These are phyloP conservation scores for Lachnellula suecica DNA, from an alignment of 2,329 filamentous ascomycete genomes.

Conservation along the genomic window DNA sequence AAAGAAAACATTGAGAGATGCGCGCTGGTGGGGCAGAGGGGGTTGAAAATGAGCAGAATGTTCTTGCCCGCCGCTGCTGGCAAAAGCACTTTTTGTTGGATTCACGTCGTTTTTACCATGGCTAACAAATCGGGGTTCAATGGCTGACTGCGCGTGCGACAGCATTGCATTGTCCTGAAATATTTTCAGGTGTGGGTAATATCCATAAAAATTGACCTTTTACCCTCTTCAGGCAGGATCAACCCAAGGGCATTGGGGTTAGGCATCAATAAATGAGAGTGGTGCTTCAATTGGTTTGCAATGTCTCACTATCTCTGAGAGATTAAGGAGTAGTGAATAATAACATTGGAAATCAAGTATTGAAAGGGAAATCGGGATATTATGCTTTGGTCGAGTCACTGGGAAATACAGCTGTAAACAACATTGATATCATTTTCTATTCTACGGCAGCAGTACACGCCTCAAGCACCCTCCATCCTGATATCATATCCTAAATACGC, in stretches of 20 bases:
- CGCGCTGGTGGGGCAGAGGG: no score
- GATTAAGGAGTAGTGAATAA: no score
- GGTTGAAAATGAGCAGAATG: no score
- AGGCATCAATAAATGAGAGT: no score
- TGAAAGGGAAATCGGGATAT: neutral
- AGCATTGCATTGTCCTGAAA: constrained; percentile 8
- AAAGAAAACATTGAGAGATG: no score
- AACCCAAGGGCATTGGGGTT: constrained; percentile 11
- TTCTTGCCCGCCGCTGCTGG: neutral
- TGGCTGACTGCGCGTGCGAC: neutral
- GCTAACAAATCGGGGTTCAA: neutral
- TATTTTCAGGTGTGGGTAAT: constrained; percentile 15
- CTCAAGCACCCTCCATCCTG: constrained; percentile 5
- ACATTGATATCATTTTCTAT: constrained; percentile 14
- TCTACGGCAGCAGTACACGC: constrained; percentile 6
- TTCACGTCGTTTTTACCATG: no score
- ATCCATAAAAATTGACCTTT: constrained; percentile 12
- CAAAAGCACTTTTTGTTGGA: no score
- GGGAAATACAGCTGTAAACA: neutral
- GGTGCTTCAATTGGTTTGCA: neutral
- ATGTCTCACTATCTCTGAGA: no score
- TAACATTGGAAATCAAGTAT: no score
- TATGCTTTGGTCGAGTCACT: neutral
- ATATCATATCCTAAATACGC: constrained; percentile 17
- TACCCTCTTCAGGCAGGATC: constrained; percentile 18